Evolutionary conservation across 768 basidiomycete species (phyloP).

Genomic region (Mycena rosella): DNA sequence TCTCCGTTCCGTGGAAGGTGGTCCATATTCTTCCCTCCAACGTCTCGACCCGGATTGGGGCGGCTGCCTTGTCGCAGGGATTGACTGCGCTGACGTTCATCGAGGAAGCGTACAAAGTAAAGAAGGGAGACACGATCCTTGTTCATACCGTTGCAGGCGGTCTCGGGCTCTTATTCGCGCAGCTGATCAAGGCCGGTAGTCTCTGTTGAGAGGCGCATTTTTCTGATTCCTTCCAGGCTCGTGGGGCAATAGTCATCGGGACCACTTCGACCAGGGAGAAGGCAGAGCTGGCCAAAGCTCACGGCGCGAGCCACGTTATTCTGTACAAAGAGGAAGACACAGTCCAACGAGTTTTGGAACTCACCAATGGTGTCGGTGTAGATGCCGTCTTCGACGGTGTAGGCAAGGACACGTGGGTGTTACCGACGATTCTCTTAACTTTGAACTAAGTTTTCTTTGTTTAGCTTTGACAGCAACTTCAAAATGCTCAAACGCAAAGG

Average conservation of each 20-base stretch:
- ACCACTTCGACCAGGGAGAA: constrained; percentile 91
- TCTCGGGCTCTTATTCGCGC: constrained; percentile 76
- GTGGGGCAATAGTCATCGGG: constrained; percentile 92
- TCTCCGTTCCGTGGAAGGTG: constrained; percentile 59
- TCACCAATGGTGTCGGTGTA: constrained; percentile 85
- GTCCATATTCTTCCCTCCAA: constrained; percentile 73
- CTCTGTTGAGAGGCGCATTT: no score
- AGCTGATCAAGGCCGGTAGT: constrained; percentile 80
- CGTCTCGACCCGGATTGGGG: constrained; percentile 72
- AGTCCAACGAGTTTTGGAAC: constrained; percentile 76
- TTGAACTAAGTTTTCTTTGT: constrained; percentile 5
- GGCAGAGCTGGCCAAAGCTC: constrained; percentile 78
- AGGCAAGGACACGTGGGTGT: constrained; percentile 88
- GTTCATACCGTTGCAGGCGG: constrained; percentile 96
- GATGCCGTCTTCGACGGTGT: constrained; percentile 95
- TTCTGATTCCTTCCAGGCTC: no score
- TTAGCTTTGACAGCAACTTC: constrained; percentile 84
- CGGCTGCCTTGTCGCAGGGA: constrained; percentile 78
- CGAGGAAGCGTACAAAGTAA: constrained; percentile 87
- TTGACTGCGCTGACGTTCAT: constrained; percentile 83
- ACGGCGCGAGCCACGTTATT: constrained; percentile 92
- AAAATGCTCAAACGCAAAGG: constrained; percentile 87
- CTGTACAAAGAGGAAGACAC: constrained; percentile 83
- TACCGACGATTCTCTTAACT: constrained; percentile 42
- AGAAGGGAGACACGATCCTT: constrained; percentile 83